Evolutionary conservation across 75 land plant species (phyloP).

Genomic region (Selaginella moellendorffii): DNA sequence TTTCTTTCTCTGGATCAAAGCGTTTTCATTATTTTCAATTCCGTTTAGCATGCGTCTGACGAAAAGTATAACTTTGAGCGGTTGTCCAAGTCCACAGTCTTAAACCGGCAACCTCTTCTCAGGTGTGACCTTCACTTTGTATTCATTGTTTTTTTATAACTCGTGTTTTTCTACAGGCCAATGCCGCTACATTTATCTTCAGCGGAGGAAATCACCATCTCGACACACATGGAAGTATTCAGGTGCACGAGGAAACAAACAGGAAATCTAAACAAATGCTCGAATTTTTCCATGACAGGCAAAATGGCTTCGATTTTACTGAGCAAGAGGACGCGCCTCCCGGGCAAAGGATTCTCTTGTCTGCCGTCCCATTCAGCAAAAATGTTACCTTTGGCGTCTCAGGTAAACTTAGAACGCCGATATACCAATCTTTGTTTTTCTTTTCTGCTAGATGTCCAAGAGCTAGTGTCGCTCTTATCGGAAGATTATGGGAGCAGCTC

Average conservation of each 20-base stretch:
- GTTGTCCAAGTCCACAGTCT: slow-evolving; percentile 59
- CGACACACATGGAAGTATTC: slow-evolving; percentile 64
- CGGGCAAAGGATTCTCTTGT: slow-evolving; percentile 48
- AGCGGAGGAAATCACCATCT: slow-evolving; percentile 66
- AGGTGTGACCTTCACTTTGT: slow-evolving; percentile 21
- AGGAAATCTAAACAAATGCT: not conserved
- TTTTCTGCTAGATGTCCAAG: slow-evolving; percentile 78
- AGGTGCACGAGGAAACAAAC: slow-evolving; percentile 28
- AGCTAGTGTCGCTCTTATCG: slow-evolving; percentile 58
- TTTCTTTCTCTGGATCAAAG: slow-evolving; percentile 7
- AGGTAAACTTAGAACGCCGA: slow-evolving; percentile 30
- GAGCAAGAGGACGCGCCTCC: slow-evolving; percentile 58
- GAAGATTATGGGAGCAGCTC: slow-evolving; percentile 33
- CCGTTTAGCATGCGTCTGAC: slow-evolving; percentile 99
- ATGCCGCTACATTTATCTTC: slow-evolving; percentile 58
- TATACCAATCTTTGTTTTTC: not conserved
- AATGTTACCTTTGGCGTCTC: slow-evolving; percentile 79
- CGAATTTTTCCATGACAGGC: slow-evolving; percentile 28
- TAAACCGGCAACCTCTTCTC: slow-evolving; percentile 83
- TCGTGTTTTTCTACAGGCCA: slow-evolving; percentile 34
- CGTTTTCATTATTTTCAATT: not conserved
- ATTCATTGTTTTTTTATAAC: not conserved
- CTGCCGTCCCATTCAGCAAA: slow-evolving; percentile 88
- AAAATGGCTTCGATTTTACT: slow-evolving; percentile 73
- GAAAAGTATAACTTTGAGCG: slow-evolving; percentile 94